Evolutionary conservation across 2,329 filamentous ascomycete genomes (phyloP), one percentile per base, ranked within the genome.

Genomic region (Rasamsonia emersonii): DNA sequence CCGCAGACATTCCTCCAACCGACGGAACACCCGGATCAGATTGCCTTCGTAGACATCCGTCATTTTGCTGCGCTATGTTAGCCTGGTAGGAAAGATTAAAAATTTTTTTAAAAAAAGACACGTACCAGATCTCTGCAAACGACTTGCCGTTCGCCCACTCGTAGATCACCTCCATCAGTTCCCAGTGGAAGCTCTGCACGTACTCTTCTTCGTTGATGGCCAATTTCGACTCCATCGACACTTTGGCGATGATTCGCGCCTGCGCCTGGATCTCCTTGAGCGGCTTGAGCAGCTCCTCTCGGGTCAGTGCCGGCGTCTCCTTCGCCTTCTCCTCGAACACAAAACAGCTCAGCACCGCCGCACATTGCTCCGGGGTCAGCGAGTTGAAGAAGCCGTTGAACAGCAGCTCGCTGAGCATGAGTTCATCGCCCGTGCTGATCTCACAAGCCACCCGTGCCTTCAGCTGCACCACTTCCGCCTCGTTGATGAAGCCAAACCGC

Each of bases 351-450:
- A 98, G 71, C 4, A 88, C 77, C 0, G 89, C 75, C 1, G 91
- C 91, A 47, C 81, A 84, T 44, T 89, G 74, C 58, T 96, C 89
- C 0, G 91, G 86, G 0, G 79, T 79, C 25, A 96, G 67, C 53
- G 95, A 88, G 55, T 96, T 98, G 73, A 98, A 98, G 71, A 95
- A 96, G 23, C 88, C 77, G 58, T 96, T 93, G 61, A 98, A 96
- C 1, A 98, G 73, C 17, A 98, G 70, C 59, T 98, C 91, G 9
- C 84, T 86, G 4, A 98, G 73, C 42, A 98, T 78, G 24, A 98
- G 70, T 57, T 98, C 93, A 51, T 98, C 91, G 20, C 89, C 91
- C 0, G 89, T 94, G 41, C 86, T 94, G 43, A 98, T 96, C 63
- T 98, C 89, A 61, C 91, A 98, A 2, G 91, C 91, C 3, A 96